Base-by-base conservation (phyloP, 805 yeast species). In the Ogataea salicorniae region DNA sequence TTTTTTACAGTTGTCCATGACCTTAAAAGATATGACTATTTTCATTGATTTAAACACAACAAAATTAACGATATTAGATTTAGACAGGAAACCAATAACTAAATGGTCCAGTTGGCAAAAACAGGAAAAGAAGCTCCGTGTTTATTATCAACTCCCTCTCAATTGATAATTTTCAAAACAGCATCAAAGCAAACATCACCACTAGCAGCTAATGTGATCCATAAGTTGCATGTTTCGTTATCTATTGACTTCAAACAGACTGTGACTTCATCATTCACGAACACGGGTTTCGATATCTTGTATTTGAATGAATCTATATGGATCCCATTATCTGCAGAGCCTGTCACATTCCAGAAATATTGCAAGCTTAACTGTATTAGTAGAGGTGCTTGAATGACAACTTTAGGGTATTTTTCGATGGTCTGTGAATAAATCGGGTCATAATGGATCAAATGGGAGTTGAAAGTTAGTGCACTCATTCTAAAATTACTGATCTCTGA, bases 381-480 rank as follows among this genome's bases (percentile, higher is more conserved):
- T 45, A 91, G 70, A 0, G 97, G 97, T 0, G 96, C 99, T 40
- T 87, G 96, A 0, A 84, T 82, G 1, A 92, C 67, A 0, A 83
- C 63, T 34, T 72, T 70, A 0, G 83, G 81, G 43, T 88, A 77
- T 1, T 77, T 72, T 58, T 92, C 98, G 2, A 56, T 58, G 0
- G 60, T 47, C 4, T 46, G 55, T 7, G 88, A 74, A 61, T 87
- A 87, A 1, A 53, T 53, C 6, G 64, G 61, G 59, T 87, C 87
- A 63, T 81, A 83, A 66, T 92, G 99, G 37, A 92, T 87, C 48
- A 76, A 75, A 65, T 92, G 99, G 4, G 95, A 74, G 62, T 92
- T 92, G 67, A 82, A 83, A 1, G 94, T 83, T 45, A 94, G 63
- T 13, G 87, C 84, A 40, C 92, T 82, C 66, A 81, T 87, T 51